phyloP scores from a whole-genome alignment of 2,329 filamentous ascomycete species.

The Blastomyces emzantsi region DNA sequence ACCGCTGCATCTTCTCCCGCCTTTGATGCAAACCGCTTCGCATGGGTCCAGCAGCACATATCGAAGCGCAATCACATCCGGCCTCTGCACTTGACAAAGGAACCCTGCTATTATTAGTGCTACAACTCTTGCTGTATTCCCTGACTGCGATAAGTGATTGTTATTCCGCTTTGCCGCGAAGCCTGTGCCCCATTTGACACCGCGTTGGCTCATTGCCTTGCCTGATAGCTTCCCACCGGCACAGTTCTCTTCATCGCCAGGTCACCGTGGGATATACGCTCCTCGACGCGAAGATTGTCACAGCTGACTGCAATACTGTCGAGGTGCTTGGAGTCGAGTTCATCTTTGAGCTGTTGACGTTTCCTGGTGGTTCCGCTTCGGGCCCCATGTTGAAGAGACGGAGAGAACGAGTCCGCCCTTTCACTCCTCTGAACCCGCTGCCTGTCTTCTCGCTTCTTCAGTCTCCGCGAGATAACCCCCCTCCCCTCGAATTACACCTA shows the following conservation, averaged over 20 bases:
- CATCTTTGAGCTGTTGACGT: conserved; percentile 1
- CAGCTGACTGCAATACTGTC: not conserved
- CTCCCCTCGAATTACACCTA: conserved; percentile 27
- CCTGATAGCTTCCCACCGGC: not conserved
- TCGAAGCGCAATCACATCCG: conserved; percentile 10
- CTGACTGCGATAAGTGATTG: not conserved
- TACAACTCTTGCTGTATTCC: not conserved
- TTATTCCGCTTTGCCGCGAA: not conserved
- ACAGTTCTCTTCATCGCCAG: not conserved
- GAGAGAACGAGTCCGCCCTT: conserved; percentile 36
- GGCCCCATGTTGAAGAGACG: conserved; percentile 43
- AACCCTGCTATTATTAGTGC: not conserved
- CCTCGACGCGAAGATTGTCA: not conserved
- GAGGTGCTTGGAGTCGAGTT: conserved; percentile 6
- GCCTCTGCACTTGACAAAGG: not conserved
- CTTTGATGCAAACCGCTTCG: conserved; percentile 34
- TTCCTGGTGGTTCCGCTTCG: conserved; percentile 23
- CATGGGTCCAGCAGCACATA: conserved; percentile 8
- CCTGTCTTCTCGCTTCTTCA: conserved; percentile 16
- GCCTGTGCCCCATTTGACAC: not conserved
- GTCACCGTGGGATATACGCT: not conserved
- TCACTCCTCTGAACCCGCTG: conserved; percentile 28
- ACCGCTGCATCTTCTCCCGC: conserved; percentile 20
- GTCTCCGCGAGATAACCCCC: conserved; percentile 22
- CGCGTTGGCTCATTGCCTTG: not conserved